Conservation (phyloP, 495 filamentous ascomycete species). For the Terfezia boudieri region DNA sequence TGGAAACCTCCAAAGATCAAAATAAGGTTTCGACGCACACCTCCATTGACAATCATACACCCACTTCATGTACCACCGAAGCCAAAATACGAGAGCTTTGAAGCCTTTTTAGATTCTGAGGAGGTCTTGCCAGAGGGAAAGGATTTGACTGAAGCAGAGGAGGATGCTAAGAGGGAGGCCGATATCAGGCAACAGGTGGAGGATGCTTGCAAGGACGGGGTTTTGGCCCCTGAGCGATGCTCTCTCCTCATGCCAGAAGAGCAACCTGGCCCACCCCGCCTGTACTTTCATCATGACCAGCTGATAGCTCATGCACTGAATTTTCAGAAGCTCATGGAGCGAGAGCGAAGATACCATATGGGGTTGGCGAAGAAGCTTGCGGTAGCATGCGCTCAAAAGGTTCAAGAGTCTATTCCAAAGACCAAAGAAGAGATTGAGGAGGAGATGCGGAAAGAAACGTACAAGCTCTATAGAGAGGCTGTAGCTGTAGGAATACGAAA, state of each 20-base stretch:
- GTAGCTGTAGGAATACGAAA: constrained; percentile 11
- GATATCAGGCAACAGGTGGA: constrained; percentile 34
- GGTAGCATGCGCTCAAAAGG: constrained; percentile 32
- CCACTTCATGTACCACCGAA: constrained; percentile 26
- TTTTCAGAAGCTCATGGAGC: constrained; percentile 53
- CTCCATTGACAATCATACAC: constrained; percentile 26
- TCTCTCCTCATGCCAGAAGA: constrained; percentile 56
- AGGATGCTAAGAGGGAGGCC: constrained; percentile 33
- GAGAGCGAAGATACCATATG: constrained; percentile 53
- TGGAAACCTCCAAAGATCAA: constrained; percentile 14
- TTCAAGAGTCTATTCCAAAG: constrained; percentile 34
- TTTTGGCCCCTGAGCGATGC: constrained; percentile 47
- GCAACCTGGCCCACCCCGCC: constrained; percentile 46
- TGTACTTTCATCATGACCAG: constrained; percentile 70
- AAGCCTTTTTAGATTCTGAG: constrained; percentile 28
- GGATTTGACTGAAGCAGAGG: constrained; percentile 30
- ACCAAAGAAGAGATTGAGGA: constrained; percentile 43
- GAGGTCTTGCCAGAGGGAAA: constrained; percentile 27
- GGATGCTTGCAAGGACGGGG: constrained; percentile 44
- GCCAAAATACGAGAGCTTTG: constrained; percentile 28
- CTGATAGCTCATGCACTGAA: constrained; percentile 57
- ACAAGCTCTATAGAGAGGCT: constrained; percentile 17
- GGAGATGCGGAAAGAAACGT: constrained; percentile 25
- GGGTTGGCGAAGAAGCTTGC: constrained; percentile 40
- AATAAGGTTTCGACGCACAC: constrained; percentile 12